These are phyloP conservation scores for Esteya vermicola DNA, from an alignment of 2,329 filamentous ascomycete species.

Conservation along the genomic window DNA sequence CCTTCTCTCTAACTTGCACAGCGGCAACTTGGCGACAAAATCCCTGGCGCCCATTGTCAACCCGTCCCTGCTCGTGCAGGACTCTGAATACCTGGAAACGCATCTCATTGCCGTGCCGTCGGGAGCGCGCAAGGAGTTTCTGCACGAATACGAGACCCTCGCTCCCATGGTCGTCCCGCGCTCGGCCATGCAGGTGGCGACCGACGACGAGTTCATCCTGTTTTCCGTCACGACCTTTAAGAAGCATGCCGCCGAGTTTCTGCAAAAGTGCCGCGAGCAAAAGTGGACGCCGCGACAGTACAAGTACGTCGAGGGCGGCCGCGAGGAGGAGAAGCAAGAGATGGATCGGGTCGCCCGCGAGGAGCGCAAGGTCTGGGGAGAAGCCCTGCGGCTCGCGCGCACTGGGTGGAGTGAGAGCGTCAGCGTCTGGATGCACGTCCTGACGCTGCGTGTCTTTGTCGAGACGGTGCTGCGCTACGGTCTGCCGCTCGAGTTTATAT, in stretches of 20 bases:
- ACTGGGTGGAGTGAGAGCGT: slow-evolving; percentile 95
- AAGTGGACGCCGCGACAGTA: slow-evolving; percentile 94
- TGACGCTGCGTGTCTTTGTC: slow-evolving; percentile 86
- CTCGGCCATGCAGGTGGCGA: slow-evolving; percentile 63
- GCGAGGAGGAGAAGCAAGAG: slow-evolving; percentile 79
- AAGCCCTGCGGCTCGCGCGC: slow-evolving; percentile 71
- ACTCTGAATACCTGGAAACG: slow-evolving; percentile 94
- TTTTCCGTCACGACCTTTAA: slow-evolving; percentile 89
- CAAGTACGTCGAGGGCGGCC: slow-evolving; percentile 80
- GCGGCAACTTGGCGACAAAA: slow-evolving; percentile 86
- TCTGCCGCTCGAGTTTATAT: slow-evolving; percentile 77
- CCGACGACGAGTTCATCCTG: slow-evolving; percentile 80
- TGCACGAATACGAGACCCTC: slow-evolving; percentile 78
- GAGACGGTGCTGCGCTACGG: slow-evolving; percentile 97
- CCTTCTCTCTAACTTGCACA: slow-evolving; percentile 18
- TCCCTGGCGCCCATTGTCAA: slow-evolving; percentile 83
- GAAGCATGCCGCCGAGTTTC: slow-evolving; percentile 74
- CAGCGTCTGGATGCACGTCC: slow-evolving; percentile 89
- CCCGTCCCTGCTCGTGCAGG: slow-evolving; percentile 63
- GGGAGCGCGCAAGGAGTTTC: slow-evolving; percentile 70
- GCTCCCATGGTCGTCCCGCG: slow-evolving; percentile 87
- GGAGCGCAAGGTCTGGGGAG: slow-evolving; percentile 84
- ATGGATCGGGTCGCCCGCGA: slow-evolving; percentile 69
- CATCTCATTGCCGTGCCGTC: slow-evolving; percentile 83
- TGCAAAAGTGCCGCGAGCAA: slow-evolving; percentile 81